Percentiles rank a stretch among this genome's conserved stretches.
Conservation (phyloP, 2,329 filamentous ascomycete species). For the Fusarium marasasianum region DNA sequence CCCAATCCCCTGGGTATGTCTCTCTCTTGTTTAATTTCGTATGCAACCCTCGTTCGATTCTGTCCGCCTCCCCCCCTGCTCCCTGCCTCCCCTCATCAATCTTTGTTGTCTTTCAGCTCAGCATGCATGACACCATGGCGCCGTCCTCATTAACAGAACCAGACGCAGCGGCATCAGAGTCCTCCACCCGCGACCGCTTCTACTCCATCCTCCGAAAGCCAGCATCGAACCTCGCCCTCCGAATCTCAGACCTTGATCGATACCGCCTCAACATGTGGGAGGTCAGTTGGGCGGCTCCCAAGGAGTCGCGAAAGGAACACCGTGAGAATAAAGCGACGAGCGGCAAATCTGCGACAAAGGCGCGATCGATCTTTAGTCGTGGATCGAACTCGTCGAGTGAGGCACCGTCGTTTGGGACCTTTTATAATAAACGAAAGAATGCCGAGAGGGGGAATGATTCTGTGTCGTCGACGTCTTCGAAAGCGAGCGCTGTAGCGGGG, state of each 20-base stretch:
- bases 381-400: slow-evolving; percentile 18
- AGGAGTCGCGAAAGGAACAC: slow-evolving; percentile 32
- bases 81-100: background rate
- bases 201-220: slow-evolving; percentile 19
- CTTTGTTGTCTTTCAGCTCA: background rate
- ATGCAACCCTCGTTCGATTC: background rate
- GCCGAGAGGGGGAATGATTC: background rate
- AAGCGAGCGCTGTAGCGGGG: background rate
- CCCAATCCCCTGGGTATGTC: background rate
- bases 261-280: slow-evolving; percentile 34
- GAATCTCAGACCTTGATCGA: slow-evolving; percentile 10
- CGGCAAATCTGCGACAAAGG: background rate
- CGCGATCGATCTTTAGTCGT: slow-evolving; percentile 17
- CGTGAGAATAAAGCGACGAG: slow-evolving; percentile 21
- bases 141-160: background rate
- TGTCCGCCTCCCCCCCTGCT: background rate
- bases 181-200: slow-evolving; percentile 1
- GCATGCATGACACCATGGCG: background rate
- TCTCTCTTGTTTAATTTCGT: background rate
- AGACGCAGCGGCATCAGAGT: background rate
- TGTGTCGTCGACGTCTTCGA: slow-evolving; percentile 4
- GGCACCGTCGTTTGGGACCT: background rate
- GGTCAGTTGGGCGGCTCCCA: slow-evolving; percentile 26
- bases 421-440: background rate
- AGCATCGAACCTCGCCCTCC: slow-evolving; percentile 2